phyloP scores from a whole-genome alignment of 768 basidiomycete species.

The Termitomyces bulborhizus region DNA sequence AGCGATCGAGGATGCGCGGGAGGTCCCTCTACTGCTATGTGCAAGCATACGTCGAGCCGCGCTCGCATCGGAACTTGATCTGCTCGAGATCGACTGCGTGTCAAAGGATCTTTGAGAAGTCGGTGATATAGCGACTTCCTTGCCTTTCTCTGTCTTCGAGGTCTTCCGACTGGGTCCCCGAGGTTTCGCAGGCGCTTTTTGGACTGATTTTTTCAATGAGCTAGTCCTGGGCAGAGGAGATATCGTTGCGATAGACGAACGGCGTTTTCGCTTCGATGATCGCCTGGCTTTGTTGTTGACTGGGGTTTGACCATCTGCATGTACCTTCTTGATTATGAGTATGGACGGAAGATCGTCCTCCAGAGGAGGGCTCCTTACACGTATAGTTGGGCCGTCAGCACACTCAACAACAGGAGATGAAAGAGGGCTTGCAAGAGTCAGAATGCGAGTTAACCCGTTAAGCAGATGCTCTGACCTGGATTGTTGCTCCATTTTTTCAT shows the following conservation, averaged over 20 bases:
- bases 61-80: slow-evolving; percentile 34
- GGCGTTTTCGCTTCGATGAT: slow-evolving; percentile 18
- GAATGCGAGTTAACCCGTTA: not conserved
- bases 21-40: slow-evolving; percentile 23
- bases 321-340: slow-evolving; percentile 18
- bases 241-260: slow-evolving; percentile 2
- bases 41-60: slow-evolving; percentile 28
- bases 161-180: slow-evolving; percentile 5
- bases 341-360: slow-evolving; percentile 24
- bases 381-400: not conserved
- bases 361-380: slow-evolving; percentile 4
- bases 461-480: slow-evolving; percentile 5
- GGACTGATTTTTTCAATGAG: slow-evolving; percentile 8
- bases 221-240: not conserved
- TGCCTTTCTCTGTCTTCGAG: slow-evolving; percentile 21
- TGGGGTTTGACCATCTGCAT: slow-evolving; percentile 2
- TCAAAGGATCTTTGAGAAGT: slow-evolving; percentile 11
- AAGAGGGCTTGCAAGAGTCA: slow-evolving; percentile 4
- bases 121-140: slow-evolving; percentile 17
- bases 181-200: slow-evolving; percentile 7
- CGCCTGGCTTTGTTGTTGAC: slow-evolving; percentile 6
- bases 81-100: slow-evolving; percentile 16
- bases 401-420: slow-evolving; percentile 5
- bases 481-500: not conserved
- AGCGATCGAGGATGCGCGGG: slow-evolving; percentile 45